Evolutionary conservation across 169 alveolate species (phyloP).

Genomic region (Cryptosporidium felis): DNA sequence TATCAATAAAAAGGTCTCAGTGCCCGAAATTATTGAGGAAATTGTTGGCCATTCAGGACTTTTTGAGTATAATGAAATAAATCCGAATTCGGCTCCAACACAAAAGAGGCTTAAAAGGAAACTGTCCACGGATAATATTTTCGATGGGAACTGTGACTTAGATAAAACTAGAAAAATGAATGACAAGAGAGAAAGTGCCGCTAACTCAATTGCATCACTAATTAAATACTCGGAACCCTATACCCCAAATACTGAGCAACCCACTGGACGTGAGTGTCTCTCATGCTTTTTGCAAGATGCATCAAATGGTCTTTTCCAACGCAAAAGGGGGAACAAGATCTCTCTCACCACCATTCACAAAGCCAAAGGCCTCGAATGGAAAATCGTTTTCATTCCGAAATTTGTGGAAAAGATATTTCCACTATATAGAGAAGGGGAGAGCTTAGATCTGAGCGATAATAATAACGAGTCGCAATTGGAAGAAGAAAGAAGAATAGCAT

Average conservation of each 20-base stretch:
- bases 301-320: conserved; percentile 70
- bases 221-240: conserved; percentile 72
- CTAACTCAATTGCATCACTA: conserved; percentile 33
- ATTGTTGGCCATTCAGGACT: background rate
- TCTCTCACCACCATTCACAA: conserved; percentile 82
- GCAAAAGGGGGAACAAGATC: conserved; percentile 74
- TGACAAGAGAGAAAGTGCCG: background rate
- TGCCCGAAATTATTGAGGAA: conserved; percentile 4
- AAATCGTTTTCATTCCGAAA: conserved; percentile 80
- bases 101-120: conserved; percentile 3
- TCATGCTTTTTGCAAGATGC: conserved; percentile 73
- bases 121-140: background rate
- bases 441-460: background rate
- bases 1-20: background rate
- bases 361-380: conserved; percentile 86
- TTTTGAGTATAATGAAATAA: background rate
- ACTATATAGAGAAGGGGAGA: conserved; percentile 28
- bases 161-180: conserved; percentile 34
- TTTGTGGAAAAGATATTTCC: conserved; percentile 79
- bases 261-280: conserved; percentile 74
- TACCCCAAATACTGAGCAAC: conserved; percentile 73
- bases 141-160: conserved; percentile 1
- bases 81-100: background rate
- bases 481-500: conserved; percentile 86
- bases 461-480: conserved; percentile 50